Percentiles rank a stretch among this genome's conserved stretches.
These are phyloP conservation scores for Lycium barbarum DNA, from an alignment of 257 asterid species.

Conservation along the genomic window DNA sequence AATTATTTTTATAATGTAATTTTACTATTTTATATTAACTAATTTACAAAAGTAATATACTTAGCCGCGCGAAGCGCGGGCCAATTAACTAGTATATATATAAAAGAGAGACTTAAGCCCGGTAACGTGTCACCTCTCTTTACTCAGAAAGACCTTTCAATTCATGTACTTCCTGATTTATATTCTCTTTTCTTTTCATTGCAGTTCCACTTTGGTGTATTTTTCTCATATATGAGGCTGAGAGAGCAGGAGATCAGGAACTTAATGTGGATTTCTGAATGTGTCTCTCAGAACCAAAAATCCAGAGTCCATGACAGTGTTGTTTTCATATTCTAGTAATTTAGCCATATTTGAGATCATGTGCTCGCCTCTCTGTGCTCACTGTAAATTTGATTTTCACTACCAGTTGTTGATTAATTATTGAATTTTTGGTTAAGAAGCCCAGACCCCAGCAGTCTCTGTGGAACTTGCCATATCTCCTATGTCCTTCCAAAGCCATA, in stretches of 20 bases:
- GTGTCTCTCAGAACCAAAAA: conserved; percentile 96
- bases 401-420: conserved; percentile 10
- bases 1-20: no score
- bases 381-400: conserved; percentile 20
- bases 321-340: conserved; percentile 75
- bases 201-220: conserved; percentile 93
- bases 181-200: conserved; percentile 31
- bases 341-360: conserved; percentile 21
- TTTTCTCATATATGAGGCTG: conserved; percentile 89
- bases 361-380: conserved; percentile 21
- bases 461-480: not conserved
- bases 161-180: not conserved
- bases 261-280: conserved; percentile 98
- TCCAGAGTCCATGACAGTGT: conserved; percentile 93
- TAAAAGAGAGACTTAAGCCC: no score
- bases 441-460: not conserved
- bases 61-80: no score
- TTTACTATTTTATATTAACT: no score
- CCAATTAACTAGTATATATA: no score
- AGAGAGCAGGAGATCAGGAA: conserved; percentile 97
- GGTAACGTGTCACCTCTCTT: no score
- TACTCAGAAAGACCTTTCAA: not conserved
- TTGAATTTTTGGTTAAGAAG: conserved; percentile 26
- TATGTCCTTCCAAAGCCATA: not conserved
- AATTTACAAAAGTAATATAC: no score